Evolutionary conservation across 2,329 filamentous ascomycete genomes (phyloP).

Genomic region (Neofusicoccum ribis): DNA sequence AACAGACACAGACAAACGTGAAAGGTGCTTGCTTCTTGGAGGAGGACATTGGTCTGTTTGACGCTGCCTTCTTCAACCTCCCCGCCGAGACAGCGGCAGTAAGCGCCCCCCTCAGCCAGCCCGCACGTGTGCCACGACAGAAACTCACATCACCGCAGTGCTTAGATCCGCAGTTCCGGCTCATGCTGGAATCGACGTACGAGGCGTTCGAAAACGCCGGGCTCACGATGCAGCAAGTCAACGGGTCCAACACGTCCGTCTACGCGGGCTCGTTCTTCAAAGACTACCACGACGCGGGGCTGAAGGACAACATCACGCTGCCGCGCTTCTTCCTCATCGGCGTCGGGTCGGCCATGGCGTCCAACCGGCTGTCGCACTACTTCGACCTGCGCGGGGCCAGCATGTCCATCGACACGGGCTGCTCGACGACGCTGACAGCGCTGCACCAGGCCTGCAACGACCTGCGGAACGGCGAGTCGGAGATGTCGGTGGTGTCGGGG

Average conservation of each 20-base stretch:
- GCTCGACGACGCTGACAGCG: constrained; percentile 25
- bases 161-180: constrained; percentile 27
- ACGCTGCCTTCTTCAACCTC: constrained; percentile 27
- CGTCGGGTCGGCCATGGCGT: constrained; percentile 24
- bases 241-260: constrained; percentile 26
- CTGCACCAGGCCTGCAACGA: constrained; percentile 29
- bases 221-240: constrained; percentile 11
- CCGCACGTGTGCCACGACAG: neutral
- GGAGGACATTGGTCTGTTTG: constrained; percentile 23
- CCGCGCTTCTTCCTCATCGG: neutral
- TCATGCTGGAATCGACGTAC: constrained; percentile 25
- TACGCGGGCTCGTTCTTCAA: constrained; percentile 26
- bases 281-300: constrained; percentile 25
- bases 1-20: neutral
- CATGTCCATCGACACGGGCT: constrained; percentile 26
- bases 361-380: constrained; percentile 6
- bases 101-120: neutral
- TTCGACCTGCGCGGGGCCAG: constrained; percentile 27
- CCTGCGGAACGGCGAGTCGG: constrained; percentile 22
- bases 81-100: constrained; percentile 18
- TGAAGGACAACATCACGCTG: neutral
- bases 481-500: constrained; percentile 29
- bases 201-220: constrained; percentile 27
- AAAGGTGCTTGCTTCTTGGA: constrained; percentile 21
- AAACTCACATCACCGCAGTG: neutral